phyloP scores from a whole-genome alignment of 2,329 filamentous ascomycete species.

The Nigrospora sphaerica region DNA sequence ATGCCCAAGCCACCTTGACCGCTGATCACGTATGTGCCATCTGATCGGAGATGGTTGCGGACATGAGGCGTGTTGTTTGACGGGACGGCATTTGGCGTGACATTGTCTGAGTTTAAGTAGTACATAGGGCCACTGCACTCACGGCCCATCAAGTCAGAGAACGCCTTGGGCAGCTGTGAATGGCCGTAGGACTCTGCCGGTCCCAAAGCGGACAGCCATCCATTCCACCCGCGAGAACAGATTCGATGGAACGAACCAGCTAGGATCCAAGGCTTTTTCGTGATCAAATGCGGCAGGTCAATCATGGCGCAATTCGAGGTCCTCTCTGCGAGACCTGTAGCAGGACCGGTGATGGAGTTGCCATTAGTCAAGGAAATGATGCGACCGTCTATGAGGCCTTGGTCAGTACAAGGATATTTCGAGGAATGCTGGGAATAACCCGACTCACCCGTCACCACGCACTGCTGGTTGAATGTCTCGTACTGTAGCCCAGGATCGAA shows the following conservation, averaged over 20 bases:
- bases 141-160: conserved; percentile 3
- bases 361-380: conserved; percentile 9
- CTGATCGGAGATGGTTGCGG: conserved; percentile 4
- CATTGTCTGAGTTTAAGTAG: conserved; percentile 2
- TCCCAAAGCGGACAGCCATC: neutral
- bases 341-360: neutral
- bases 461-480: conserved; percentile 22
- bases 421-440: too few relatives aligned
- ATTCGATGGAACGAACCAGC: conserved; percentile 7
- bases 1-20: conserved; percentile 52
- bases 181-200: conserved; percentile 4
- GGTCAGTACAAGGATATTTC: neutral
- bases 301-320: conserved; percentile 7
- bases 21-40: conserved; percentile 44
- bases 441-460: conserved; percentile 27
- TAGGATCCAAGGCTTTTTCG: conserved; percentile 6
- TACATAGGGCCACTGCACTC: conserved; percentile 1
- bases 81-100: neutral
- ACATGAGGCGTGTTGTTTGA: neutral
- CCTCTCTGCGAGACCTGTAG: conserved; percentile 1
- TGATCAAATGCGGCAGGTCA: conserved; percentile 7
- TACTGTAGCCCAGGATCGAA: conserved; percentile 36
- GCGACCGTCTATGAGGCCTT: conserved; percentile 6
- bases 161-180: conserved; percentile 8
- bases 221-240: conserved; percentile 1